These are phyloP conservation scores for Lasiodiplodia sp. DNA, from an alignment of 2,329 filamentous ascomycete genomes.

Conservation along the genomic window DNA sequence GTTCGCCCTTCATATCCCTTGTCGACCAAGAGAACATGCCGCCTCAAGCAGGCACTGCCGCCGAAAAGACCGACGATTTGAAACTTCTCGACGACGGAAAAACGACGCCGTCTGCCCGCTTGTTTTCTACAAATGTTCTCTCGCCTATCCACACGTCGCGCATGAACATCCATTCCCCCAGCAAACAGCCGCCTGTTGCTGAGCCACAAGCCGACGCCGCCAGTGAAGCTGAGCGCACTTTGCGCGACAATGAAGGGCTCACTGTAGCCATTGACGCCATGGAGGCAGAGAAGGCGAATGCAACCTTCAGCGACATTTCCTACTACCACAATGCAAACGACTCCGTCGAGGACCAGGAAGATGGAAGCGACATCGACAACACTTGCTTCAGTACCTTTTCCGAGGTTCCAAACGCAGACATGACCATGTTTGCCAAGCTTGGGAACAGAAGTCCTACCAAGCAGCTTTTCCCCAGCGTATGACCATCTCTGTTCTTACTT, in stretches of 20 bases:
- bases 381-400: conserved; percentile 88
- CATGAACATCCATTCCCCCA: conserved; percentile 34
- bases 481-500: neutral
- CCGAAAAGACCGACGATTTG: conserved; percentile 15
- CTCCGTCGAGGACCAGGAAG: conserved; percentile 35
- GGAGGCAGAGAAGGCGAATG: conserved; percentile 37
- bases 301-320: conserved; percentile 36
- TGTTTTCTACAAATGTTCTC: conserved; percentile 40
- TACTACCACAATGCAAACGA: conserved; percentile 33
- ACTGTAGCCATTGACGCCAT: conserved; percentile 46
- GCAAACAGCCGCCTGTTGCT: conserved; percentile 31
- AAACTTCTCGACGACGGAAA: conserved; percentile 34
- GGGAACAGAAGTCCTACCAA: conserved; percentile 62
- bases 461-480: conserved; percentile 33
- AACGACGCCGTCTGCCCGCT: conserved; percentile 43
- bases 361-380: conserved; percentile 61
- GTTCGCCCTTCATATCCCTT: conserved; percentile 58
- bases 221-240: conserved; percentile 31
- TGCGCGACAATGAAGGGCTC: conserved; percentile 50
- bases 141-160: conserved; percentile 43
- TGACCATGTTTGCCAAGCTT: conserved; percentile 81
- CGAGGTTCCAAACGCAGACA: conserved; percentile 75
- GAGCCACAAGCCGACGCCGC: conserved; percentile 33
- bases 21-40: conserved; percentile 50
- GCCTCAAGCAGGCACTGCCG: conserved; percentile 29